Conservation (phyloP, 1,139 yeast genomes). For the Diutina siamensis region DNA sequence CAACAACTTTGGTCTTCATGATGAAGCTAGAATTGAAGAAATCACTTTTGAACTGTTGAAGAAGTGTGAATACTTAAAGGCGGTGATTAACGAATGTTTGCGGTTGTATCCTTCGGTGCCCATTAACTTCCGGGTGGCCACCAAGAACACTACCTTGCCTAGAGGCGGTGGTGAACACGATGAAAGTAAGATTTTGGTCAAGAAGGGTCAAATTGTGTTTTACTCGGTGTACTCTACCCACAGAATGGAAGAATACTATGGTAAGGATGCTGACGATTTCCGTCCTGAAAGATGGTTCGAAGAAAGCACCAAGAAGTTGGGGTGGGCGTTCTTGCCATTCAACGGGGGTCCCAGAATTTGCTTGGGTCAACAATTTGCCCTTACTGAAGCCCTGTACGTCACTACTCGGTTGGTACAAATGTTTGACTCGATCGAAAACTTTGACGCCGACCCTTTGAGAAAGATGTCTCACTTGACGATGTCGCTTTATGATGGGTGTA, state of each 20-base stretch:
- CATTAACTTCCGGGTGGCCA: slow-evolving; percentile 4
- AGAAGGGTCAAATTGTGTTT: slow-evolving; percentile 34
- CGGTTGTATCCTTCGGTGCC: slow-evolving; percentile 6
- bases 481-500: slow-evolving; percentile 6
- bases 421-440: slow-evolving; percentile 9
- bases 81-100: slow-evolving; percentile 5
- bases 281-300: slow-evolving; percentile 46
- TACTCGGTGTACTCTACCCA: slow-evolving; percentile 38
- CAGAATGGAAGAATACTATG: slow-evolving; percentile 32
- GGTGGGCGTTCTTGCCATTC: slow-evolving; percentile 42
- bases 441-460: background rate
- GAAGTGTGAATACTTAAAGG: slow-evolving; percentile 6
- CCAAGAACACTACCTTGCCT: slow-evolving; percentile 5
- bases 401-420: slow-evolving; percentile 23
- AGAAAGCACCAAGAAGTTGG: slow-evolving; percentile 25
- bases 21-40: slow-evolving; percentile 15
- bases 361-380: slow-evolving; percentile 44
- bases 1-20: slow-evolving; percentile 15
- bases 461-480: slow-evolving; percentile 6
- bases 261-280: slow-evolving; percentile 37
- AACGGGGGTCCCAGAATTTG: slow-evolving; percentile 44
- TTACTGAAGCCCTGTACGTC: slow-evolving; percentile 42
- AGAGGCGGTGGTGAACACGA: slow-evolving; percentile 15
- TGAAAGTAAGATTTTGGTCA: slow-evolving; percentile 28
- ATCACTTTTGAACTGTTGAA: slow-evolving; percentile 16